Evolutionary conservation across 2,329 filamentous ascomycete genomes (phyloP).

Genomic region (Pseudogymnoascus sp.): DNA sequence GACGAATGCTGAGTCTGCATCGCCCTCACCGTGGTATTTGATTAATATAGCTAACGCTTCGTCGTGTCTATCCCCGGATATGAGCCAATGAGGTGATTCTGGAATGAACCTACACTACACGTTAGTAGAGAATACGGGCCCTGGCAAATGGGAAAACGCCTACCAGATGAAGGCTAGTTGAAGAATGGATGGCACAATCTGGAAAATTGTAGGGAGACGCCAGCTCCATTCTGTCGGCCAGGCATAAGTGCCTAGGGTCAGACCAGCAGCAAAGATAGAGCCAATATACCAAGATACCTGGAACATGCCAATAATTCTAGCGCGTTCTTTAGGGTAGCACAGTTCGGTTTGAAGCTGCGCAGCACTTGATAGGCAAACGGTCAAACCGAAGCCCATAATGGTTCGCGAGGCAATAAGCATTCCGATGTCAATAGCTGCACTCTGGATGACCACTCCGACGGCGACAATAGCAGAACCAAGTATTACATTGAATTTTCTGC

Average conservation of each 20-base stretch:
- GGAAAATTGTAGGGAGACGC: neutral
- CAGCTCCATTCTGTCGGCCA: neutral
- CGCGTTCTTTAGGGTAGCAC: slow-evolving; percentile 27
- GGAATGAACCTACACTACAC: slow-evolving; percentile 17
- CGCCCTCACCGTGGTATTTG: slow-evolving; percentile 13
- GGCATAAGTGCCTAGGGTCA: slow-evolving; percentile 27
- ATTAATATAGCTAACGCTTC: slow-evolving; percentile 25
- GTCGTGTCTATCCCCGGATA: slow-evolving; percentile 15
- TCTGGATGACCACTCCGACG: slow-evolving; percentile 31
- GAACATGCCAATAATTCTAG: slow-evolving; percentile 28
- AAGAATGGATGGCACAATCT: neutral
- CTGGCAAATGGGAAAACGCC: no score
- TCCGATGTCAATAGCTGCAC: slow-evolving; percentile 21
- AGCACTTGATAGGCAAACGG: slow-evolving; percentile 29
- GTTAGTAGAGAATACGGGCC: neutral
- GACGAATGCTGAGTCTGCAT: neutral
- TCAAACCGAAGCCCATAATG: slow-evolving; percentile 29
- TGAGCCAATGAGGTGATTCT: slow-evolving; percentile 18
- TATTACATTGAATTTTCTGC: slow-evolving; percentile 31
- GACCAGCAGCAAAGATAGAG: slow-evolving; percentile 30
- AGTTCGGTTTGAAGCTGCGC: slow-evolving; percentile 31
- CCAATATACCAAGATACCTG: slow-evolving; percentile 27
- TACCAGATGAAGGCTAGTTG: slow-evolving; percentile 20
- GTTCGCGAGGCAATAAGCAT: slow-evolving; percentile 11
- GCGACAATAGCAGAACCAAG: slow-evolving; percentile 29